These are phyloP conservation scores for Panicum hallii DNA, from an alignment of 202 grass and related monocot genomes.

Conservation along the genomic window DNA sequence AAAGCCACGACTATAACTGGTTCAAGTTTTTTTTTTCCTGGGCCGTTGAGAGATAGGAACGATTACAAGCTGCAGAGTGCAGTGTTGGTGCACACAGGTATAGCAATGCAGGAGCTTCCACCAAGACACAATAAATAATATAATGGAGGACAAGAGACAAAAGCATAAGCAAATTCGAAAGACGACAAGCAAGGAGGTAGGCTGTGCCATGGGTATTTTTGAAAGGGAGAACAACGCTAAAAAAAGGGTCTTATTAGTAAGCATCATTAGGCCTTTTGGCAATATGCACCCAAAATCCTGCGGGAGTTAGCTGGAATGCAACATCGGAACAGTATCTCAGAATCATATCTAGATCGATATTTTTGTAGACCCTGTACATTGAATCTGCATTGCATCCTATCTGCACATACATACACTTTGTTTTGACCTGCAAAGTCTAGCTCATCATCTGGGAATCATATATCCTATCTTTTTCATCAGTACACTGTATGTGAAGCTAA, in stretches of 20 bases:
- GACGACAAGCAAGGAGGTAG: conserved; percentile 30
- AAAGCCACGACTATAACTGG: background rate
- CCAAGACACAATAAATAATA: background rate
- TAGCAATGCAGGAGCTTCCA: conserved; percentile 5
- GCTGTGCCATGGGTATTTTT: background rate
- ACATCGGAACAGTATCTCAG: background rate
- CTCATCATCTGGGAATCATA: background rate
- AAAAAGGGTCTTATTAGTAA: background rate
- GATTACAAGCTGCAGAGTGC: too few relatives aligned
- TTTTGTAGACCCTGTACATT: conserved; percentile 23
- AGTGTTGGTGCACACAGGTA: background rate
- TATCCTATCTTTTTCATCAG: background rate
- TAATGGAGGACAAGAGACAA: background rate
- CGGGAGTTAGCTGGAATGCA: conserved; percentile 28
- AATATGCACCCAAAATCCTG: conserved; percentile 11
- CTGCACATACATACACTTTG: conserved; percentile 17
- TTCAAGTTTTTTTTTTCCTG: background rate
- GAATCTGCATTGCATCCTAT: conserved; percentile 7
- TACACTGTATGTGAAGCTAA: background rate
- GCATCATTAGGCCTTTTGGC: conserved; percentile 21
- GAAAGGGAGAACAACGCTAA: background rate
- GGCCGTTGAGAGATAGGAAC: too few relatives aligned
- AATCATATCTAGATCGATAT: background rate
- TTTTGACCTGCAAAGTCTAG: conserved; percentile 21
- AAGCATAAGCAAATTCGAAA: conserved; percentile 22